These are phyloP conservation scores for Xylariaceae sp. DNA, from an alignment of 2,329 filamentous ascomycete species.

Conservation along the genomic window DNA sequence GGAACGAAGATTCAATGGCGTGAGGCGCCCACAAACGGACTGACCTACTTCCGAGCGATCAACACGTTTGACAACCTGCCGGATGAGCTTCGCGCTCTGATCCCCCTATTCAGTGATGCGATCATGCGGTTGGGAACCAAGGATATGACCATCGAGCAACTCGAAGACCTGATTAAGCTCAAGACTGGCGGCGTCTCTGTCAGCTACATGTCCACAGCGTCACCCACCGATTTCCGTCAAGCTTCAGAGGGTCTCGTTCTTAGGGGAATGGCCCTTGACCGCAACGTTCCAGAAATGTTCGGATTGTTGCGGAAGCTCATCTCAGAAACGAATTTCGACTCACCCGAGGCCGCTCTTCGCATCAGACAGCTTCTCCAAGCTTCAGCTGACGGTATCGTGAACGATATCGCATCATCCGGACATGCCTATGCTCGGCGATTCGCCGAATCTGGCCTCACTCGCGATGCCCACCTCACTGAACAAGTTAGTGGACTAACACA, in stretches of 20 bases:
- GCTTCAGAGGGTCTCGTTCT: slow-evolving; percentile 79
- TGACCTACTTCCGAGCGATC: slow-evolving; percentile 92
- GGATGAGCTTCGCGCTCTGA: slow-evolving; percentile 73
- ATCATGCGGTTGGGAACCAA: slow-evolving; percentile 92
- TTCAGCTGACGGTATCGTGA: slow-evolving; percentile 82
- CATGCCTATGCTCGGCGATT: slow-evolving; percentile 81
- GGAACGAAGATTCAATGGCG: slow-evolving; percentile 77
- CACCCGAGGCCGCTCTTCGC: slow-evolving; percentile 71
- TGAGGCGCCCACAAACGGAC: slow-evolving; percentile 86
- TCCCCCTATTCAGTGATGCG: slow-evolving; percentile 86
- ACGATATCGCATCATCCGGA: slow-evolving; percentile 84
- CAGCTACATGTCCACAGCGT: slow-evolving; percentile 76
- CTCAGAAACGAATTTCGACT: slow-evolving; percentile 84
- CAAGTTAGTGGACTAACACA: slow-evolving; percentile 89
- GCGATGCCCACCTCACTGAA: slow-evolving; percentile 67
- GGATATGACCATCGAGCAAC: slow-evolving; percentile 82
- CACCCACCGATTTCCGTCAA: slow-evolving; percentile 63
- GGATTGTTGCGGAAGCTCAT: slow-evolving; percentile 76
- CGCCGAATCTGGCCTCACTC: slow-evolving; percentile 73
- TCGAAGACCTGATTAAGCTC: slow-evolving; percentile 92
- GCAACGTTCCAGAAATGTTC: slow-evolving; percentile 87
- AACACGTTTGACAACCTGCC: slow-evolving; percentile 74
- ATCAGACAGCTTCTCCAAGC: slow-evolving; percentile 83
- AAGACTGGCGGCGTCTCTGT: slow-evolving; percentile 89
- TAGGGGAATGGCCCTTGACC: slow-evolving; percentile 80